phyloP scores from a whole-genome alignment of 1,139 yeast genomes.

The Hyphopichia wangnamkhiaoensis region DNA sequence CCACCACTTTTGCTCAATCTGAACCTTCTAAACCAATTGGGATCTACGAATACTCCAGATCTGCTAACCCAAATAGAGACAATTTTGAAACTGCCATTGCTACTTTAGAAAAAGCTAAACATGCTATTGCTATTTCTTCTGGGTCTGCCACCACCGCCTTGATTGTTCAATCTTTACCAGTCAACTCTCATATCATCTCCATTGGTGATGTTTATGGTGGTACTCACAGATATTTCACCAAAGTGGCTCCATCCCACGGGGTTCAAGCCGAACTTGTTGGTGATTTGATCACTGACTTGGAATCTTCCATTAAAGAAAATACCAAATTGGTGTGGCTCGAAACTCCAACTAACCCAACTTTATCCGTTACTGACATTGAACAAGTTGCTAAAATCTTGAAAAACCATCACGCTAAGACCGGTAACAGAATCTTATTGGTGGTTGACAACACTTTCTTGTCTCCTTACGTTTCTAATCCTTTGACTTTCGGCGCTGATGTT shows the following conservation, averaged over 20 bases:
- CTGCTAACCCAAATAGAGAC: conserved; percentile 87
- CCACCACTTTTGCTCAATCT: conserved; percentile 83
- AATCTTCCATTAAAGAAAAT: conserved; percentile 54
- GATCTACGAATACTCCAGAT: conserved; percentile 80
- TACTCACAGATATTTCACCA: conserved; percentile 87
- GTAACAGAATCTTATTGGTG: conserved; percentile 57
- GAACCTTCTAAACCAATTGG: conserved; percentile 80
- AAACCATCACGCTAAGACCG: conserved; percentile 48
- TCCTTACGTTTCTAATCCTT: conserved; percentile 88
- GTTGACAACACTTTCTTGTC: conserved; percentile 95
- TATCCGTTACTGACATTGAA: conserved; percentile 70
- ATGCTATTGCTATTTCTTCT: conserved; percentile 78
- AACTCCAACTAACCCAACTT: conserved; percentile 87
- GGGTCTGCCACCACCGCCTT: conserved; percentile 89
- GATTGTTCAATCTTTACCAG: conserved; percentile 71
- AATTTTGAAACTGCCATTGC: conserved; percentile 82
- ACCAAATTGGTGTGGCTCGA: conserved; percentile 86
- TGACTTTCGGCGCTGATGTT: conserved; percentile 79
- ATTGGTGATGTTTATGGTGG: conserved; percentile 94
- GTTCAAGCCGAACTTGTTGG: conserved; percentile 70
- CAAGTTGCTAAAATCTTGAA: conserved; percentile 56
- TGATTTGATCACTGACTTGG: conserved; percentile 62
- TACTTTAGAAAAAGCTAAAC: conserved; percentile 72
- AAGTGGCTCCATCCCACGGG: conserved; percentile 81
- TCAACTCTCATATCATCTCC: conserved; percentile 73